phyloP scores from a whole-genome alignment of 768 basidiomycete species.

The Kwoniella newhampshirensis region DNA sequence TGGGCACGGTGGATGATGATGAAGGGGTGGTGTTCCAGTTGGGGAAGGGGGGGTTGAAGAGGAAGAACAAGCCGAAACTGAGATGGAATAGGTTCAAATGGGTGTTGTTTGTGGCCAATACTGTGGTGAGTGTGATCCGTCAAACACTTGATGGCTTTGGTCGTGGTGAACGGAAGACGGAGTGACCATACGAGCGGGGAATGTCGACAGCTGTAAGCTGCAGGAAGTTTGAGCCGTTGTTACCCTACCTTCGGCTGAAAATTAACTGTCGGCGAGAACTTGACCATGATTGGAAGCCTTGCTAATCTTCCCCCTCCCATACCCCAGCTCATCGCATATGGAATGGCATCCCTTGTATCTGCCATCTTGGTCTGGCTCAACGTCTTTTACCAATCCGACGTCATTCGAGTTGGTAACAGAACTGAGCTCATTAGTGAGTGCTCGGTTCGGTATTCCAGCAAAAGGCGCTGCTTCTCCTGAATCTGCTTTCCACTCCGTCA shows the following conservation, averaged over 20 bases:
- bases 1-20: conserved; percentile 63
- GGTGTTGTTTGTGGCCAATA: conserved; percentile 68
- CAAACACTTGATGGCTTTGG: no score
- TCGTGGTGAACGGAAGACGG: no score
- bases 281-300: not conserved
- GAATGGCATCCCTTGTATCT: conserved; percentile 64
- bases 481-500: no score
- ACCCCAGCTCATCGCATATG: conserved; percentile 62
- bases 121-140: conserved; percentile 55
- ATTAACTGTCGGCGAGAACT: no score
- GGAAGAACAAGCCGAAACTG: conserved; percentile 57
- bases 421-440: conserved; percentile 63
- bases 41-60: conserved; percentile 56
- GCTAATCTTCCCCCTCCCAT: not conserved
- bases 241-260: no score
- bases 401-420: conserved; percentile 69
- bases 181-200: no score
- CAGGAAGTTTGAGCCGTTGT: no score
- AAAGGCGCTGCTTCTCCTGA: no score
- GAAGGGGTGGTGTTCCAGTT: conserved; percentile 42
- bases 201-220: no score
- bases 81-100: conserved; percentile 86
- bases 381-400: conserved; percentile 67
- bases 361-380: conserved; percentile 76
- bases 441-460: no score